Conservation (phyloP, 225 moss, liverwort and hornwort genomes). For the Physcomitrellopsis africana region DNA sequence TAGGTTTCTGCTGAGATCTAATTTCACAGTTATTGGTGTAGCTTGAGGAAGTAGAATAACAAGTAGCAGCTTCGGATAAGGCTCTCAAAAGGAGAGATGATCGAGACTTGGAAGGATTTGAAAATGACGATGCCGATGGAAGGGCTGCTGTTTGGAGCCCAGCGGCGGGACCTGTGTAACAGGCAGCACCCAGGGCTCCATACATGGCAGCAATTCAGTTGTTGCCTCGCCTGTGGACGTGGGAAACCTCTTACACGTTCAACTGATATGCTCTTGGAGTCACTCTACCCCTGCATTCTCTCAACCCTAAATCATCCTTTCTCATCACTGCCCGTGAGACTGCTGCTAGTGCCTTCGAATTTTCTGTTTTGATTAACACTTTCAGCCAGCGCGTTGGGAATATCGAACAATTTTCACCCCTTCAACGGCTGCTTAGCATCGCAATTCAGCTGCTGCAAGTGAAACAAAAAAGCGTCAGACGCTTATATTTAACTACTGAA, state of each 20-base stretch:
- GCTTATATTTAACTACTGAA: not conserved
- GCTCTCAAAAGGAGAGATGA: constrained; percentile 19
- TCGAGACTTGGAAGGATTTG: constrained; percentile 16
- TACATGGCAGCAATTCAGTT: constrained; percentile 39
- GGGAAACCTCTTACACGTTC: constrained; percentile 7
- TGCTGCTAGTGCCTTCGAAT: not conserved
- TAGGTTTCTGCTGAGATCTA: constrained; percentile 10
- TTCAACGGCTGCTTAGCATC: not conserved
- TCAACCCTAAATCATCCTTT: constrained; percentile 31
- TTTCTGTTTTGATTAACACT: not conserved
- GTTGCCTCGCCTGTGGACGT: not conserved
- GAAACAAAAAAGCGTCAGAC: constrained; percentile 22
- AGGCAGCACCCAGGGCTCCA: constrained; percentile 40
- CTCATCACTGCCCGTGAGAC: constrained; percentile 32
- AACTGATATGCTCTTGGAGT: not conserved
- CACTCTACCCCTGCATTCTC: constrained; percentile 23
- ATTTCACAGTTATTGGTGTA: constrained; percentile 18
- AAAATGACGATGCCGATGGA: not conserved
- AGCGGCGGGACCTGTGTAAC: constrained; percentile 30
- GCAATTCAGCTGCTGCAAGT: constrained; percentile 17
- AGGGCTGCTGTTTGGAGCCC: constrained; percentile 33
- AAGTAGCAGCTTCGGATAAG: constrained; percentile 14
- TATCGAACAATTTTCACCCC: not conserved
- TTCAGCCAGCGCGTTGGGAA: not conserved
- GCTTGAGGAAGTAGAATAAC: constrained; percentile 9